Conservation (phyloP, 1,139 yeast genomes). For the Kurtzmaniella quercitrusa region DNA sequence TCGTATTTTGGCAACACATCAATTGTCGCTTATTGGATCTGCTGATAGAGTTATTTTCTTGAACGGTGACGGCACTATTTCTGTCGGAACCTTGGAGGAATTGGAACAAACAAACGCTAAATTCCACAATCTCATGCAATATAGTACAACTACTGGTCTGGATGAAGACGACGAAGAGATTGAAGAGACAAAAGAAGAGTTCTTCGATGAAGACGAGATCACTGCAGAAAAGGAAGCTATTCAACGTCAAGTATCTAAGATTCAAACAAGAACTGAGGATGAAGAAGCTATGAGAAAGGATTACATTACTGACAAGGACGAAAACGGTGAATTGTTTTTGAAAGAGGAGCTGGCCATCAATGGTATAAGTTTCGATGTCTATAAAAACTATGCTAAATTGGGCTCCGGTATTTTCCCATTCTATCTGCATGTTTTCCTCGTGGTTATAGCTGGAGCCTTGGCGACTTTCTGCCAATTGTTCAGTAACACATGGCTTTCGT, state of each 20-base stretch:
- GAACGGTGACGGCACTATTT: slow-evolving; percentile 37
- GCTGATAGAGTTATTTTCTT: slow-evolving; percentile 39
- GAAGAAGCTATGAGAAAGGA: slow-evolving; percentile 16
- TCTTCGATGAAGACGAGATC: slow-evolving; percentile 9
- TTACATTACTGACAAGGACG: slow-evolving; percentile 9
- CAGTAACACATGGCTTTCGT: slow-evolving; percentile 80
- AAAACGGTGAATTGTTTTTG: slow-evolving; percentile 20
- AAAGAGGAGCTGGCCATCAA: slow-evolving; percentile 40
- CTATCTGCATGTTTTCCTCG: slow-evolving; percentile 16
- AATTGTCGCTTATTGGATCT: slow-evolving; percentile 36
- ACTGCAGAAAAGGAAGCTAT: slow-evolving; percentile 16
- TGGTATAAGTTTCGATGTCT: slow-evolving; percentile 21
- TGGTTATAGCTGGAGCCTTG: slow-evolving; percentile 39
- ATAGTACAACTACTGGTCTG: slow-evolving; percentile 20
- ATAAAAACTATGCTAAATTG: slow-evolving; percentile 41
- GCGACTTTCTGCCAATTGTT: slow-evolving; percentile 61
- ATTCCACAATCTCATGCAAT: slow-evolving; percentile 30
- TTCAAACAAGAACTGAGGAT: slow-evolving; percentile 10
- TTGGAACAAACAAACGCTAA: slow-evolving; percentile 21
- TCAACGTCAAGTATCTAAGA: slow-evolving; percentile 13
- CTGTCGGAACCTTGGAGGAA: slow-evolving; percentile 36
- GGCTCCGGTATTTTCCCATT: slow-evolving; percentile 51
- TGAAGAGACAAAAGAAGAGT: slow-evolving; percentile 11
- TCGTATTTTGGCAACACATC: slow-evolving; percentile 46
- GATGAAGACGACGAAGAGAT: slow-evolving; percentile 17